Evolutionary conservation across 2,329 filamentous ascomycete species (phyloP).

Genomic region (Elsinoe fawcettii): DNA sequence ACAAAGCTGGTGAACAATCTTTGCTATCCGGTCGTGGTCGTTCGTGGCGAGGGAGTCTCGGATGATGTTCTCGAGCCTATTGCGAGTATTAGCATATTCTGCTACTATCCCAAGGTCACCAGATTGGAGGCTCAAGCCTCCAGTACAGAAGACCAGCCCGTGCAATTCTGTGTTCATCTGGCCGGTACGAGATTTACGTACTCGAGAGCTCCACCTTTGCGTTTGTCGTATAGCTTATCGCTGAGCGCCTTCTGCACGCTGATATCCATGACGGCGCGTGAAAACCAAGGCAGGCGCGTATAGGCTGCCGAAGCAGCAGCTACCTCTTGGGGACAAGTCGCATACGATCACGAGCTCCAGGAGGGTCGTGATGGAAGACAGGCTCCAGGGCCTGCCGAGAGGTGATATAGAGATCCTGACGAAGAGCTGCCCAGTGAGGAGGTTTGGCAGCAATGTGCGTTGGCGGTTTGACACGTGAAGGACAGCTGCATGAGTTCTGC

Average conservation of each 20-base stretch:
- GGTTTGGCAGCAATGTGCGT: not conserved
- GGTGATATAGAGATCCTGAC: no score
- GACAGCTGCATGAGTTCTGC: not conserved
- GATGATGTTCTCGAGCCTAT: slow-evolving; percentile 80
- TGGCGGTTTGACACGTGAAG: not conserved
- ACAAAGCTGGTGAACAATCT: slow-evolving; percentile 90
- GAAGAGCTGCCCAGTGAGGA: not conserved
- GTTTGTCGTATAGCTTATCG: slow-evolving; percentile 97
- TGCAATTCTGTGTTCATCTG: not conserved
- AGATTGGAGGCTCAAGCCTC: not conserved
- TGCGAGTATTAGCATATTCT: not conserved
- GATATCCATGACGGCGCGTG: slow-evolving; percentile 59
- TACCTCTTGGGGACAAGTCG: not conserved
- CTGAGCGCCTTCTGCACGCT: slow-evolving; percentile 85
- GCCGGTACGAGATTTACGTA: slow-evolving; percentile 42
- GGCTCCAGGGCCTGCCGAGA: no score
- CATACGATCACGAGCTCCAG: not conserved
- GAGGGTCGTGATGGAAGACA: not conserved
- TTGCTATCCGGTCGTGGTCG: slow-evolving; percentile 72
- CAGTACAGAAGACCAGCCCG: not conserved
- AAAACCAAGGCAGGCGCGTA: not conserved
- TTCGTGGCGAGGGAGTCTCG: slow-evolving; percentile 70
- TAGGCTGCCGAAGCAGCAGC: not conserved
- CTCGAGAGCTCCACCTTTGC: slow-evolving; percentile 94
- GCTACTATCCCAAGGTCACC: not conserved